Percentiles rank a stretch among this genome's conserved stretches.
Conservation (phyloP, 2,329 filamentous ascomycete genomes). For the Pestalotiopsis fici region DNA sequence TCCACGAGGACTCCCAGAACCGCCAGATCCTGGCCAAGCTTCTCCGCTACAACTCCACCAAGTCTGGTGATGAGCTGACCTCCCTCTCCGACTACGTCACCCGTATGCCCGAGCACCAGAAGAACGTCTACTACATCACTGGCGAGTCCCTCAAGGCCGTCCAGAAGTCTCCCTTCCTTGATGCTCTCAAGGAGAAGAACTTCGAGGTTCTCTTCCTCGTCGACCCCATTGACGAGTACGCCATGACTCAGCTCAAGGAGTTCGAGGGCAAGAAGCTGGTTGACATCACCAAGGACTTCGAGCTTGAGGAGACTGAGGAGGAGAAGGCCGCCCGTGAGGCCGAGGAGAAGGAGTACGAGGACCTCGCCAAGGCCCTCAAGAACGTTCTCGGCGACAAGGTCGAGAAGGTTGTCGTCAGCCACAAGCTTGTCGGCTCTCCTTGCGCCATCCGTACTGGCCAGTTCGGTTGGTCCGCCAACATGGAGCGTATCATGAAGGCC, state of each 20-base stretch:
- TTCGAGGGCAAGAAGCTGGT: constrained; percentile 99
- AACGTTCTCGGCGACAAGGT: constrained; percentile 99
- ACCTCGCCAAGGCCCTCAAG: constrained; percentile 95
- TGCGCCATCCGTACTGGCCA: constrained; percentile 99
- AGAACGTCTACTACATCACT: constrained; percentile 99
- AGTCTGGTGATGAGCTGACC: constrained; percentile 93
- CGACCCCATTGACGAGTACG: constrained; percentile 99
- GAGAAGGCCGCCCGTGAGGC: constrained; percentile 96
- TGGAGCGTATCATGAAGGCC: constrained; percentile 99
- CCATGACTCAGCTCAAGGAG: constrained; percentile 99
- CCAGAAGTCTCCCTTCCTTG: constrained; percentile 96
- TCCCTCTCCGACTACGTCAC: constrained; percentile 97
- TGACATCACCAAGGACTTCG: constrained; percentile 99
- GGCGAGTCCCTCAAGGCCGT: constrained; percentile 99
- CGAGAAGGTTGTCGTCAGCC: constrained; percentile 98
- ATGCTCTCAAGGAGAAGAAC: constrained; percentile 97
- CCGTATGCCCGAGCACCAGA: constrained; percentile 99
- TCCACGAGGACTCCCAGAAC: constrained; percentile 99
- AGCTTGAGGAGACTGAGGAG: constrained; percentile 99
- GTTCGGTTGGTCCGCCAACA: constrained; percentile 99
- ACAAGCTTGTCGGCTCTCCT: constrained; percentile 93
- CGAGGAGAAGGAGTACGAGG: constrained; percentile 98
- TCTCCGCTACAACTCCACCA: constrained; percentile 97
- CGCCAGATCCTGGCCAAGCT: constrained; percentile 91
- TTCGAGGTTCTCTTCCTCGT: constrained; percentile 99